Conservation (phyloP, 176 grass and related monocot genomes). For the Hordeum marinum region DNA sequence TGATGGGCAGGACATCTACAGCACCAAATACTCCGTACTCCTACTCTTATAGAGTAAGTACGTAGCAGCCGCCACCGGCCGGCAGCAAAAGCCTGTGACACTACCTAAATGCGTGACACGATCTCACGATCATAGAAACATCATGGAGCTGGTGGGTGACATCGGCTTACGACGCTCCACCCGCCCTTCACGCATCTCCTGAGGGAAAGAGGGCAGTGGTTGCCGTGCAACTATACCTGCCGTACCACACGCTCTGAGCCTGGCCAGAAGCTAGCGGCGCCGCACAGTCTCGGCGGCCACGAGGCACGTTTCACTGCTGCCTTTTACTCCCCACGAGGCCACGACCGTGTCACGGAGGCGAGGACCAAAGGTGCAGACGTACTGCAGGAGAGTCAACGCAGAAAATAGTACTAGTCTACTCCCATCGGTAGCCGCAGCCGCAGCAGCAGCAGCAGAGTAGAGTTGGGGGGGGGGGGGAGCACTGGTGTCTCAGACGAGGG, state of each 20-base stretch:
- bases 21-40: too few relatives aligned
- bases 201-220: neutral
- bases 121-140: neutral
- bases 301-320: neutral
- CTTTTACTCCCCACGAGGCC: neutral
- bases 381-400: neutral
- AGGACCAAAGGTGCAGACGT: neutral
- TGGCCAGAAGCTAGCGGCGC: neutral
- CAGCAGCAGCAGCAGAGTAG: too few relatives aligned
- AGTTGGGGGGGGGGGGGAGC: too few relatives aligned
- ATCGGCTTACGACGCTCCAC: neutral
- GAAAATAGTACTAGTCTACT: neutral
- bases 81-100: neutral
- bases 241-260: neutral
- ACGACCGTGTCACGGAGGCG: slow-evolving; percentile 4
- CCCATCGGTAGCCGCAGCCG: too few relatives aligned
- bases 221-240: neutral
- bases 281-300: neutral
- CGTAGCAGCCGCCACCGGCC: too few relatives aligned
- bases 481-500: too few relatives aligned
- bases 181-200: neutral
- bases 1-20: too few relatives aligned
- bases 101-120: neutral
- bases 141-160: neutral
- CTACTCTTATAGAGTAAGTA: too few relatives aligned